Conservation (phyloP, 768 basidiomycete genomes). For the Goffeauzyma gilvescens region DNA sequence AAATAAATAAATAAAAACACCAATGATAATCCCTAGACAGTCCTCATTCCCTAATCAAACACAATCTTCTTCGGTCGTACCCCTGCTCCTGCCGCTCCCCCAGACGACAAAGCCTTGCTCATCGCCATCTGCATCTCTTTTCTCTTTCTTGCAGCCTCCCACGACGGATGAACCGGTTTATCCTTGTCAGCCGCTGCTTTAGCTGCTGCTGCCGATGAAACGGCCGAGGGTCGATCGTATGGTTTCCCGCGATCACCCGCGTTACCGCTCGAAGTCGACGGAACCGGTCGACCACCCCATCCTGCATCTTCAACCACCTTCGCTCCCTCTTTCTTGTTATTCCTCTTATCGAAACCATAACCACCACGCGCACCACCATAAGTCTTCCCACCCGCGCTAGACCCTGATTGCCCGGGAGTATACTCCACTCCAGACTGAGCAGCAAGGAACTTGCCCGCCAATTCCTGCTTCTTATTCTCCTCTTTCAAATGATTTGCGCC, state of each 20-base stretch:
- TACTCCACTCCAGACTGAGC: conserved; percentile 4
- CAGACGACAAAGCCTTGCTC: conserved; percentile 24
- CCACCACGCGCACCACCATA: too few relatives aligned
- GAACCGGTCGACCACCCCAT: neutral
- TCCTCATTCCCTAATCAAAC: conserved; percentile 29
- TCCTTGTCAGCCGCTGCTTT: conserved; percentile 11
- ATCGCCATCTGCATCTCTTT: conserved; percentile 36
- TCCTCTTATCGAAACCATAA: neutral
- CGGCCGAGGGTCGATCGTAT: neutral
- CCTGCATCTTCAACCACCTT: conserved; percentile 4
- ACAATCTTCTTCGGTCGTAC: conserved; percentile 70
- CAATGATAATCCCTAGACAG: neutral
- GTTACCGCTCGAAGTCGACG: too few relatives aligned
- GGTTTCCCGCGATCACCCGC: neutral
- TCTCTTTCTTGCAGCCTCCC: conserved; percentile 76
- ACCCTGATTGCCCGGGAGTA: neutral
- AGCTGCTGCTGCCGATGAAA: neutral
- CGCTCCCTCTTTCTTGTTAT: neutral
- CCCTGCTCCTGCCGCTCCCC: conserved; percentile 37
- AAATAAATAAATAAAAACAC: neutral
- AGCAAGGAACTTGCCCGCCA: conserved; percentile 17
- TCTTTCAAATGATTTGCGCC: conserved; percentile 81
- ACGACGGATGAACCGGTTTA: conserved; percentile 67
- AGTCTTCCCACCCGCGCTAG: too few relatives aligned
- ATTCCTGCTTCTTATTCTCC: conserved; percentile 40